Evolutionary conservation across 73 alveolate species (phyloP).

Genomic region (Blepharisma japonicum): DNA sequence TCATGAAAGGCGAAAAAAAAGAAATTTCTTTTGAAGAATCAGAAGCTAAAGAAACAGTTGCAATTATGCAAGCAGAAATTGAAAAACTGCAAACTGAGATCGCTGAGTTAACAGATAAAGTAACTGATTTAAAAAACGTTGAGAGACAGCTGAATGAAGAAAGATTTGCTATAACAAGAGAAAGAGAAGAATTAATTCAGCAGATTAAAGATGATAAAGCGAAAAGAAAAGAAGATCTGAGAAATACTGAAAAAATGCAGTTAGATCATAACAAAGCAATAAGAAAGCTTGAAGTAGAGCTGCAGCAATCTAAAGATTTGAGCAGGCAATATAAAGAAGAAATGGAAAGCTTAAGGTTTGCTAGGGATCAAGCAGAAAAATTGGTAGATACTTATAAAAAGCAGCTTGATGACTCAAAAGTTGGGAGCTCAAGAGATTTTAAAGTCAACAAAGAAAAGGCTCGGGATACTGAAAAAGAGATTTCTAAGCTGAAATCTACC

Average conservation of each 20-base stretch:
- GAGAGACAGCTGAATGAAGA: not conserved
- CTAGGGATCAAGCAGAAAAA: not conserved
- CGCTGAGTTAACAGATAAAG: not conserved
- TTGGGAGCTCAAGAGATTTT: not conserved
- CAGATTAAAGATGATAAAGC: not conserved
- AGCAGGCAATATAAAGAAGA: not conserved
- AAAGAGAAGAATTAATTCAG: not conserved
- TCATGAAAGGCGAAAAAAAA: not conserved
- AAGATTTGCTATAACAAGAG: not conserved
- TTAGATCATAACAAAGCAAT: not conserved
- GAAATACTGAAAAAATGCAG: not conserved
- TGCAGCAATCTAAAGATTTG: not conserved
- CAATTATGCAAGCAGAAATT: conserved; percentile 5
- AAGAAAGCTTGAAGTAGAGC: not conserved
- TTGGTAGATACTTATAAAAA: not conserved
- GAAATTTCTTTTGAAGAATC: not conserved
- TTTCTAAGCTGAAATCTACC: not conserved
- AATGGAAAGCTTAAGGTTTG: not conserved
- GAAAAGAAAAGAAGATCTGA: not conserved
- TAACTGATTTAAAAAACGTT: not conserved
- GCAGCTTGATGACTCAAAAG: not conserved
- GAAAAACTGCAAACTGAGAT: not conserved
- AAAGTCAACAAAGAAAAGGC: not conserved
- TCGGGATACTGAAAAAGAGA: not conserved
- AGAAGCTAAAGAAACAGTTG: conserved; percentile 12